Base-by-base conservation (phyloP, 108 stramenopile species). In the Cyclostephanos tholiformis region DNA sequence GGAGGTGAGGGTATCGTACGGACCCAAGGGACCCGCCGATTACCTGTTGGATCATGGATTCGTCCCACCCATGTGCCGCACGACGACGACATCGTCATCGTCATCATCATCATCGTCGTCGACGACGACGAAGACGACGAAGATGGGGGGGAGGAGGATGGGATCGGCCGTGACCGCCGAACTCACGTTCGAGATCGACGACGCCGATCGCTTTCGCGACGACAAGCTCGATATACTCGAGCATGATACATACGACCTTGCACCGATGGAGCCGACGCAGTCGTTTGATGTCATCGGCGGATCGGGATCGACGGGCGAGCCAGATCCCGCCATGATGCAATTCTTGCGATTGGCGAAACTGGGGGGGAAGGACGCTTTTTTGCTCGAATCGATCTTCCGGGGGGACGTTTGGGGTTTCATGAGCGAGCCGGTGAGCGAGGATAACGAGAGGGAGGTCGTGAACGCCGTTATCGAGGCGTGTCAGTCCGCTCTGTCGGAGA, bases 331-430 rank as follows among this genome's bases (percentile, higher is more conserved):
- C 72, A 89, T 95, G 90, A 79, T 96, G 32, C 95, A 93, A 65
- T 97, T 96, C 72, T 68, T 93, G 14, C 80, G 97, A 59, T 69
- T 97, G 59, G 80, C 73, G 38, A 75, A 85, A 56, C 53, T 96
- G 73, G 87, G 89, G 35, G 87, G 86, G n/a, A 82, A 86, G 65
- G 96, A 97, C 73, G 94, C 97, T 9, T 97, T 97, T 58, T 82
- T 97, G 62, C 74, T 97, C 71, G 97, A 97, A 78, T 89, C 88
- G 30, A 91, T 97, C 32, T 97, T 97, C 84, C 82, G 95, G 11
- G 88, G 89, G 53, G 95, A 97, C 75, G 87, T 97, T 16, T 97
- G 97, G 97, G 95, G 86, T 19, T 94, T 95, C 89, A 96, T 97
- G 95, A 82, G 83, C 20, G 66, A 85, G 39, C 97, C 97, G 0